These are phyloP conservation scores for Mortierella sp. DNA, from an alignment of 371 early-diverging fungal species.

Conservation along the genomic window DNA sequence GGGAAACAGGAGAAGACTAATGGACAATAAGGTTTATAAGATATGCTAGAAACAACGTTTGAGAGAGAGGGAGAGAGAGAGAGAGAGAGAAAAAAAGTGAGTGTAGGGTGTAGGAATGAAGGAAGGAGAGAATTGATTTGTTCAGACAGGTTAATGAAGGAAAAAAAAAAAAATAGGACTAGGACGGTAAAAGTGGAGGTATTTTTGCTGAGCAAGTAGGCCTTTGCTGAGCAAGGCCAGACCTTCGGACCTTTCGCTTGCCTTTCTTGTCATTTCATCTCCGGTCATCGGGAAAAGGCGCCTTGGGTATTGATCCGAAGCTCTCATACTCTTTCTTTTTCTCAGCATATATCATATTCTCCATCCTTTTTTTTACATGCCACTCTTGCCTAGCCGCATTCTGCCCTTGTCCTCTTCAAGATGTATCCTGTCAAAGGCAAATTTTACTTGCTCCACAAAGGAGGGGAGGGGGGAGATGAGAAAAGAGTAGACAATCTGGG, in stretches of 20 bases:
- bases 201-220: not conserved
- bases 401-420: too few species aligned
- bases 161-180: not conserved
- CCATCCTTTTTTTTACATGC: too few species aligned
- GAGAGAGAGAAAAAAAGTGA: not conserved
- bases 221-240: not conserved
- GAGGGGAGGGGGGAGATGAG: too few species aligned
- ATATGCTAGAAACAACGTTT: not conserved
- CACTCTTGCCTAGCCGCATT: too few species aligned
- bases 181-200: not conserved
- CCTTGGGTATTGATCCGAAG: not conserved
- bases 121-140: not conserved
- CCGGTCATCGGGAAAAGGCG: not conserved
- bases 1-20: too few species aligned
- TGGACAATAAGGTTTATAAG: too few species aligned
- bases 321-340: not conserved
- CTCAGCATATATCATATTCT: too few species aligned
- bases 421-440: too few species aligned
- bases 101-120: not conserved
- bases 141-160: not conserved
- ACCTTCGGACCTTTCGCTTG: not conserved
- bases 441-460: too few species aligned
- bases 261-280: conserved; percentile 1
- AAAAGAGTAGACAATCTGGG: too few species aligned
- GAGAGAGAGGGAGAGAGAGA: not conserved